These are phyloP conservation scores for Anthracocystis walkeri DNA, from an alignment of 1,284 basidiomycete species.

Conservation along the genomic window DNA sequence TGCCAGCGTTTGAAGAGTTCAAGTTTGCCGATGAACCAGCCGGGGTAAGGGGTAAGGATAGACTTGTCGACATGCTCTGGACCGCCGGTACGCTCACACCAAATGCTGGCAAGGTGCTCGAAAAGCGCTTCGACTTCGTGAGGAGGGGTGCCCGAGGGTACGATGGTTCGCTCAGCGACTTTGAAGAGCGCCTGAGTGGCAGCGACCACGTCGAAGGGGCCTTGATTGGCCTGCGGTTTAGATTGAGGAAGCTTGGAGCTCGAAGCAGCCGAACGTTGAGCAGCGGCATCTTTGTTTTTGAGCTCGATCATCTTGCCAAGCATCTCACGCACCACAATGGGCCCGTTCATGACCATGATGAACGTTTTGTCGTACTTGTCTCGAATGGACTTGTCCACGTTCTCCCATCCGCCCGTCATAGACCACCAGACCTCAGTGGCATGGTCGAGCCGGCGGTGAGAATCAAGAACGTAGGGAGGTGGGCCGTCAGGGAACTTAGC, in stretches of 20 bases:
- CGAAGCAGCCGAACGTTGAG: not conserved
- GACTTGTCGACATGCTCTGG: not conserved
- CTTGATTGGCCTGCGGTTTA: not conserved
- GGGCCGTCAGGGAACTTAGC: no score
- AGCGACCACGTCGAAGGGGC: not conserved
- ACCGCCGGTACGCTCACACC: slow-evolving; percentile 14
- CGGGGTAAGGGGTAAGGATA: not conserved
- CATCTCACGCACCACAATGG: no score
- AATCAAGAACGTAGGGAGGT: no score
- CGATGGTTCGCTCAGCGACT: not conserved
- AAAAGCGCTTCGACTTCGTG: not conserved
- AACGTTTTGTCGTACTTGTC: no score
- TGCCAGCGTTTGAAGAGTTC: not conserved
- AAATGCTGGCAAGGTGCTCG: not conserved
- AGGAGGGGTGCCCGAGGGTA: not conserved
- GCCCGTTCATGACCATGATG: not conserved
- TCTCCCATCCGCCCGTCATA: slow-evolving; percentile 2
- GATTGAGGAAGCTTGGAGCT: not conserved
- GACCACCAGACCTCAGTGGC: not conserved
- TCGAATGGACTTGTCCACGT: slow-evolving; percentile 3
- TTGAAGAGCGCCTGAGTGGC: slow-evolving; percentile 4
- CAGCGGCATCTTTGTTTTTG: no score
- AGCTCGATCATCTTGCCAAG: no score
- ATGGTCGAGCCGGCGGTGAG: no score
- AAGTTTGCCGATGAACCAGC: slow-evolving; percentile 10